A percentile compares a stretch with the other conserved stretches of the same genome.
phyloP scores from a whole-genome alignment of 805 yeast genomes.

The Barnettozyma californica region DNA sequence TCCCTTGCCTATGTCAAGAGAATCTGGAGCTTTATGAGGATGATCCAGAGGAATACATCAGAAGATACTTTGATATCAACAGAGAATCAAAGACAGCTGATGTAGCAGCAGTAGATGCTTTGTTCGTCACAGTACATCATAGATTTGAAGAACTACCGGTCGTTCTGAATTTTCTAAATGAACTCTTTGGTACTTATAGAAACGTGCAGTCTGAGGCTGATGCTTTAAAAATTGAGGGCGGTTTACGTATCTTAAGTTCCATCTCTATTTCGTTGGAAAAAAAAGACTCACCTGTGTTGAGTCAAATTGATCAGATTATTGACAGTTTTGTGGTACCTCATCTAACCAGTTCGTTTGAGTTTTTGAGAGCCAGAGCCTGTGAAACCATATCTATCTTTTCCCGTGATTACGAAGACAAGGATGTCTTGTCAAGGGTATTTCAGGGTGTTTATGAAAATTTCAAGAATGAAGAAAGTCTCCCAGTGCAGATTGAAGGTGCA shows the following conservation, averaged over 20 bases:
- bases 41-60: constrained; percentile 85
- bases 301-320: constrained; percentile 67
- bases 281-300: constrained; percentile 47
- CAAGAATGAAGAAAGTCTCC: constrained; percentile 44
- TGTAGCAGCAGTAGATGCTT: constrained; percentile 71
- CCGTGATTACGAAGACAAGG: constrained; percentile 31
- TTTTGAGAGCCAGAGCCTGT: constrained; percentile 72
- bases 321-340: constrained; percentile 65
- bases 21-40: constrained; percentile 70
- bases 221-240: constrained; percentile 75
- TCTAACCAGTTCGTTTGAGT: constrained; percentile 54
- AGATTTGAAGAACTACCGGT: constrained; percentile 52
- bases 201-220: constrained; percentile 29
- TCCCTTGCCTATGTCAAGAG: constrained; percentile 71
- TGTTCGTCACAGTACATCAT: constrained; percentile 54
- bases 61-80: constrained; percentile 60
- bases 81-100: constrained; percentile 69
- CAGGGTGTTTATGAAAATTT: constrained; percentile 37
- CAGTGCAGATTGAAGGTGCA: constrained; percentile 83
- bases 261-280: constrained; percentile 45
- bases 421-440: constrained; percentile 34
- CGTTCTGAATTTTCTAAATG: constrained; percentile 51
- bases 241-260: constrained; percentile 72
- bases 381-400: constrained; percentile 46
- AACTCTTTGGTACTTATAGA: constrained; percentile 34